Conservation (phyloP, 306 rosid genomes). For the Citrullus colocynthis region DNA sequence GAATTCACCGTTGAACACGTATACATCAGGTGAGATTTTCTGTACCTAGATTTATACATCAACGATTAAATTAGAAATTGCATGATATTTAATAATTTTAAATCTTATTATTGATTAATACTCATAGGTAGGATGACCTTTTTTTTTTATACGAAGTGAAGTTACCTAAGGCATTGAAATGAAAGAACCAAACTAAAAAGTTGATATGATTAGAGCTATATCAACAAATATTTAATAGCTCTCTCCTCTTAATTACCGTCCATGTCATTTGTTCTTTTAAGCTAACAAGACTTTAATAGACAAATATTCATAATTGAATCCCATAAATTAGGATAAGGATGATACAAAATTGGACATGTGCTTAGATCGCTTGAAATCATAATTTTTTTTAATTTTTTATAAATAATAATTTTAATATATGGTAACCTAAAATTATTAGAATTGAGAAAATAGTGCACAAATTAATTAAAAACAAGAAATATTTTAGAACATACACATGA, state of each 20-base stretch:
- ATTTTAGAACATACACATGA: neutral
- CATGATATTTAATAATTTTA: neutral
- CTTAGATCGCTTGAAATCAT: neutral
- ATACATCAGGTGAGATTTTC: too few species aligned
- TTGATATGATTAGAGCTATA: neutral
- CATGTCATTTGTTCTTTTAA: neutral
- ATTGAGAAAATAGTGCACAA: neutral
- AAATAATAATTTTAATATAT: neutral
- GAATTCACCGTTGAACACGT: too few species aligned
- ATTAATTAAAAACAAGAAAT: neutral
- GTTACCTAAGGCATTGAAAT: neutral
- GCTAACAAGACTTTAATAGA: neutral
- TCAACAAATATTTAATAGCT: neutral
- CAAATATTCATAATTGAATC: neutral
- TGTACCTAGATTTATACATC: too few species aligned
- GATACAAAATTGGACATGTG: neutral
- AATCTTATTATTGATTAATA: neutral
- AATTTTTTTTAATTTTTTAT: neutral
- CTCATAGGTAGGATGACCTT: neutral
- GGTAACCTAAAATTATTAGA: neutral
- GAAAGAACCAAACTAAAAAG: neutral
- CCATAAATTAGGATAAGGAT: neutral
- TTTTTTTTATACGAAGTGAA: neutral
- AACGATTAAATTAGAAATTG: too few species aligned
- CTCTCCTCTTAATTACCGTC: neutral